phyloP scores from a whole-genome alignment of 2,329 filamentous ascomycete species.

The Sporothrix euskadiensis region DNA sequence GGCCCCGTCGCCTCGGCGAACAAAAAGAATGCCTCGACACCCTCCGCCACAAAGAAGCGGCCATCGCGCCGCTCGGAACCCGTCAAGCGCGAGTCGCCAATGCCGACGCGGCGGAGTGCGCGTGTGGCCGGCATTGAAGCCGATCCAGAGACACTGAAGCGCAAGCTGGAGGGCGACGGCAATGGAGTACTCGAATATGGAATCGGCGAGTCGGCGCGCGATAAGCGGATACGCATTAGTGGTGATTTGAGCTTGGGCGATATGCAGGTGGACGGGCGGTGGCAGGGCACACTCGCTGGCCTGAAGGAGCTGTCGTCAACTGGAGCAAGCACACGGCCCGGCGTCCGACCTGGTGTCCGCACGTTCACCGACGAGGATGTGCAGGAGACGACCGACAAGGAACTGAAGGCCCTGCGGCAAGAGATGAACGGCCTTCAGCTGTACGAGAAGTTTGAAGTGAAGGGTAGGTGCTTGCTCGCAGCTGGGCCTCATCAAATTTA shows the following conservation, averaged over 20 bases:
- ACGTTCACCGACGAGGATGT: conserved; percentile 87
- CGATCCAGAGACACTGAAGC: conserved; percentile 50
- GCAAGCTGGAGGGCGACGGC: conserved; percentile 51
- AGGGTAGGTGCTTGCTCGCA: conserved; percentile 53
- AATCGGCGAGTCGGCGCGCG: conserved; percentile 41
- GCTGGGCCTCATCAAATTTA: background rate
- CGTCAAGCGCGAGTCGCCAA: conserved; percentile 44
- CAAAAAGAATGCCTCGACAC: conserved; percentile 48
- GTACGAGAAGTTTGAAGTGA: conserved; percentile 82
- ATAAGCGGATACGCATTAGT: conserved; percentile 58
- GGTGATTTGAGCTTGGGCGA: conserved; percentile 71
- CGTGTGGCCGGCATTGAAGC: conserved; percentile 58
- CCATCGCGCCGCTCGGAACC: conserved; percentile 37
- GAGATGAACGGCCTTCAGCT: conserved; percentile 75
- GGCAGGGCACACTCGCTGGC: conserved; percentile 52
- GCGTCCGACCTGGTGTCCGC: conserved; percentile 73
- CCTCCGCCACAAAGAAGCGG: conserved; percentile 44
- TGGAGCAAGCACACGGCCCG: conserved; percentile 41
- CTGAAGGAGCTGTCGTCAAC: conserved; percentile 50
- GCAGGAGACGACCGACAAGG: conserved; percentile 74
- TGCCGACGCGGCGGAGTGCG: conserved; percentile 59
- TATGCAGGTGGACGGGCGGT: conserved; percentile 77
- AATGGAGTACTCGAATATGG: conserved; percentile 7
- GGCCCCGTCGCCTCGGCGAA: conserved; percentile 35
- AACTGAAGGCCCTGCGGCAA: conserved; percentile 69